These are phyloP conservation scores for Blastobotrys raffinosifermentans DNA, from an alignment of 1,139 yeast genomes.

Conservation along the genomic window DNA sequence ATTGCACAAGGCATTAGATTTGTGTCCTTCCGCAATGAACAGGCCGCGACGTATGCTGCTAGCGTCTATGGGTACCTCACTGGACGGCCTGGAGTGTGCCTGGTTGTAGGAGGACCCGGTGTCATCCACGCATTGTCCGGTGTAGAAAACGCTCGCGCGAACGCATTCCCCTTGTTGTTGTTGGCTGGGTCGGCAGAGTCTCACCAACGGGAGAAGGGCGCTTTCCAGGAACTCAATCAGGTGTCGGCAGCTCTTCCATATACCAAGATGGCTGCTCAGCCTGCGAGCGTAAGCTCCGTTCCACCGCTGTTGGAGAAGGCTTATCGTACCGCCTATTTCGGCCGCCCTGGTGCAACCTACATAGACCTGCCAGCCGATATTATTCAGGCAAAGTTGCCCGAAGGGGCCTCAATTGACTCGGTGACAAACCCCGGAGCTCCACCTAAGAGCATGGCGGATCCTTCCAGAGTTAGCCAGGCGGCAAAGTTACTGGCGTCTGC, in stretches of 20 bases:
- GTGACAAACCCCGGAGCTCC: slow-evolving; percentile 27
- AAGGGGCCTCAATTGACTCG: slow-evolving; percentile 1
- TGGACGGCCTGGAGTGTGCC: slow-evolving; percentile 53
- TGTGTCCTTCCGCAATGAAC: slow-evolving; percentile 58
- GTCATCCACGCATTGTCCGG: slow-evolving; percentile 60
- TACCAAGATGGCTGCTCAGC: slow-evolving; percentile 47
- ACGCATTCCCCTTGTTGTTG: slow-evolving; percentile 55
- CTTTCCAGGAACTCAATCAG: slow-evolving; percentile 64
- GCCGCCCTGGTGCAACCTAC: slow-evolving; percentile 54
- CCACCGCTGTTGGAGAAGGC: slow-evolving; percentile 45
- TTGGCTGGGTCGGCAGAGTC: slow-evolving; percentile 55
- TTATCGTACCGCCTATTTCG: slow-evolving; percentile 42
- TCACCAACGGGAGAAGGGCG: slow-evolving; percentile 47
- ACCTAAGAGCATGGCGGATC: slow-evolving; percentile 41
- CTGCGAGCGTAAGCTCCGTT: slow-evolving; percentile 34
- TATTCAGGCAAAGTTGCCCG: slow-evolving; percentile 35
- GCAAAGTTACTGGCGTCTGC: slow-evolving; percentile 33
- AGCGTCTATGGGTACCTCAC: slow-evolving; percentile 59
- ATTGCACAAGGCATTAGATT: slow-evolving; percentile 48
- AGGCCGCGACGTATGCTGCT: slow-evolving; percentile 66
- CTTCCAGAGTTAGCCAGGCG: slow-evolving; percentile 34
- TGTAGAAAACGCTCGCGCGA: slow-evolving; percentile 50
- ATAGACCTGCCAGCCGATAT: slow-evolving; percentile 59
- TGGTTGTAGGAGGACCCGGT: slow-evolving; percentile 71
- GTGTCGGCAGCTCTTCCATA: slow-evolving; percentile 41